These are phyloP conservation scores for Austroboletus niveus DNA, from an alignment of 1,284 basidiomycete species.

Conservation along the genomic window DNA sequence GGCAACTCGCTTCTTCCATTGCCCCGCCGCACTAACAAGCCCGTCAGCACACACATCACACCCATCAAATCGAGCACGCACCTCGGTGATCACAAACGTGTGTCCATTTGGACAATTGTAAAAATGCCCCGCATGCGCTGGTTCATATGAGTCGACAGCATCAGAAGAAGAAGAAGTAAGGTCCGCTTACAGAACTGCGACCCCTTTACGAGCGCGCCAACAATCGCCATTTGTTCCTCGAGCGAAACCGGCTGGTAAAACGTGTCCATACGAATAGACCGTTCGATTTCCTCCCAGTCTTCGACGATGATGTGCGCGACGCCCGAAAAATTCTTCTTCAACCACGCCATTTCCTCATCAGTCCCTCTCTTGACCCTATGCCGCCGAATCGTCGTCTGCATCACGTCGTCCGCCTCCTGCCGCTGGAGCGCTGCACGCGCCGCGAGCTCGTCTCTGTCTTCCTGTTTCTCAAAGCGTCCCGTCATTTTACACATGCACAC, in stretches of 20 bases:
- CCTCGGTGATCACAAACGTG: constrained; percentile 46
- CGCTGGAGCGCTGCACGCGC: constrained; percentile 5
- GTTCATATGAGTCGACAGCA: too few species aligned
- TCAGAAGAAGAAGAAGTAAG: too few species aligned
- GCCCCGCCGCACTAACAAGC: constrained; percentile 54
- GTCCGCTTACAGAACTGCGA: constrained; percentile 36
- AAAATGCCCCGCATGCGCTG: constrained; percentile 45
- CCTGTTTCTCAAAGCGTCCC: constrained; percentile 10
- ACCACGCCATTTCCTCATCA: constrained; percentile 35
- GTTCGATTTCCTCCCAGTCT: constrained; percentile 36
- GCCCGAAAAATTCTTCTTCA: constrained; percentile 33
- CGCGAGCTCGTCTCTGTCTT: constrained; percentile 7
- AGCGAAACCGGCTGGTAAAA: constrained; percentile 44
- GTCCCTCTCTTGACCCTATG: constrained; percentile 17
- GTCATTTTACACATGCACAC: constrained; percentile 25
- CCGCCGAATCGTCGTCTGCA: constrained; percentile 13
- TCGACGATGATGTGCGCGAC: constrained; percentile 34
- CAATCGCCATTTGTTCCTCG: constrained; percentile 42
- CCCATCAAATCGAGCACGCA: constrained; percentile 15
- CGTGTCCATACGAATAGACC: constrained; percentile 31
- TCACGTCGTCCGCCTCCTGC: not conserved
- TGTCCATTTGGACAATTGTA: constrained; percentile 51
- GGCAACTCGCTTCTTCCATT: constrained; percentile 42
- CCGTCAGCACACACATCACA: not conserved
- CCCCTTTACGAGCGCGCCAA: constrained; percentile 32